Percentiles rank a stretch among this genome's conserved stretches.
phyloP scores from a whole-genome alignment of 139 green algal genomes.

The Chlamydomonas incerta region DNA sequence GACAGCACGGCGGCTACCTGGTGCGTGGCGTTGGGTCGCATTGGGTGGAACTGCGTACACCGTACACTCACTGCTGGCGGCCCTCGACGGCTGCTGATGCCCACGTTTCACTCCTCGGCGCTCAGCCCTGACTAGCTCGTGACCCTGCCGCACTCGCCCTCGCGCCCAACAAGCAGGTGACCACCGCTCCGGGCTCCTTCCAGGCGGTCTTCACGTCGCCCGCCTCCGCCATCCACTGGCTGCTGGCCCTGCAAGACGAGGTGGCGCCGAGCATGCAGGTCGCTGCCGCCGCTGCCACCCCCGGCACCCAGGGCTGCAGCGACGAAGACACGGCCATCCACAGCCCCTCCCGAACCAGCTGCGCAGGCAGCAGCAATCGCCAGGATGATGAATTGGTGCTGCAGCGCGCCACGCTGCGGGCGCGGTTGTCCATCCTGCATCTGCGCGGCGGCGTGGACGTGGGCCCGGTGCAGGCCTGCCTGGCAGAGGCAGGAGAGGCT shows the following conservation, averaged over 20 bases:
- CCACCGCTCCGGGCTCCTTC: constrained; percentile 3
- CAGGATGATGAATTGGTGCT: background rate
- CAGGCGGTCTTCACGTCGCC: constrained; percentile 22
- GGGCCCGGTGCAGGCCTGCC: background rate
- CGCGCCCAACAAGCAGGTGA: too few species aligned
- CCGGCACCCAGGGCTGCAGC: background rate
- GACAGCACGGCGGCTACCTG: background rate
- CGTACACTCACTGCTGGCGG: too few species aligned
- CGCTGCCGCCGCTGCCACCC: too few species aligned
- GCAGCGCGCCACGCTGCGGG: background rate
- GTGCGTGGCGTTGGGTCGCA: background rate
- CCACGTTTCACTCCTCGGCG: too few species aligned
- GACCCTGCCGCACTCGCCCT: too few species aligned
- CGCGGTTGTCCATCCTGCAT: constrained; percentile 2
- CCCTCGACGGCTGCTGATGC: too few species aligned
- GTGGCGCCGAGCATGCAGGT: background rate
- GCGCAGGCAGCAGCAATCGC: background rate
- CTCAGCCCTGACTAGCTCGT: too few species aligned
- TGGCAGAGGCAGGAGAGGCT: background rate
- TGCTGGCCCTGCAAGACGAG: constrained; percentile 38
- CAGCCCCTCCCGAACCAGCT: background rate
- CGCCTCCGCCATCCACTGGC: constrained; percentile 7
- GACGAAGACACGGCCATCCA: background rate
- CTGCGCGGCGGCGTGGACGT: constrained; percentile 5
- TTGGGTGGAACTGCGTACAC: too few species aligned